Evolutionary conservation across 306 rosid genomes (phyloP).

Genomic region (Comarum palustre): DNA sequence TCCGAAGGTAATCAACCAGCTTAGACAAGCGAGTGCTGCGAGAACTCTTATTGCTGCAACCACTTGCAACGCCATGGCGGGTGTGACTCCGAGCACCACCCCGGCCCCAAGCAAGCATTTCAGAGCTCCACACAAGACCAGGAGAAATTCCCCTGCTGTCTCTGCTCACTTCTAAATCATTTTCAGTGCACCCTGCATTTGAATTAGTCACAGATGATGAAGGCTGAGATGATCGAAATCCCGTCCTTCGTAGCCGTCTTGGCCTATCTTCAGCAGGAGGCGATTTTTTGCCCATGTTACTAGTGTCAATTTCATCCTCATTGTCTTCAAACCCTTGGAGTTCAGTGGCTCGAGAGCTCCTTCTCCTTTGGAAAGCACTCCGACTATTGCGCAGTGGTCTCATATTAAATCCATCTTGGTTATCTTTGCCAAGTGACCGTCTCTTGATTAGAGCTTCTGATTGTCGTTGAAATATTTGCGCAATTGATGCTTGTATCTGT

Average conservation of each 20-base stretch:
- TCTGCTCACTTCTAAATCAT: constrained; percentile 60
- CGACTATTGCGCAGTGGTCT: constrained; percentile 70
- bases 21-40: constrained; percentile 64
- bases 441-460: constrained; percentile 83
- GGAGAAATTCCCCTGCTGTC: constrained; percentile 61
- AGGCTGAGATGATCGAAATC: constrained; percentile 63
- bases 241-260: constrained; percentile 55
- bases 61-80: constrained; percentile 65
- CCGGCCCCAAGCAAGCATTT: constrained; percentile 87
- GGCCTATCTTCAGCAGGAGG: constrained; percentile 75
- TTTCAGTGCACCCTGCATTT: constrained; percentile 59
- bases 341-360: constrained; percentile 45
- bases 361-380: constrained; percentile 55
- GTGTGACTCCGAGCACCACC: constrained; percentile 87
- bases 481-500: constrained; percentile 58
- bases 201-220: constrained; percentile 70
- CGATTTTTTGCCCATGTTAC: constrained; percentile 51
- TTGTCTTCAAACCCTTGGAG: constrained; percentile 72
- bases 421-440: constrained; percentile 56
- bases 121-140: constrained; percentile 61
- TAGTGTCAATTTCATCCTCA: constrained; percentile 63
- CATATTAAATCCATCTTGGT: constrained; percentile 41
- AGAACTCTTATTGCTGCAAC: constrained; percentile 63
- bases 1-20: constrained; percentile 69
- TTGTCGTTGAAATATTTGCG: constrained; percentile 75